Evolutionary conservation across 2,329 filamentous ascomycete genomes (phyloP), one percentile per base, ranked within the genome.

Genomic region (Neofusicoccum ribis): DNA sequence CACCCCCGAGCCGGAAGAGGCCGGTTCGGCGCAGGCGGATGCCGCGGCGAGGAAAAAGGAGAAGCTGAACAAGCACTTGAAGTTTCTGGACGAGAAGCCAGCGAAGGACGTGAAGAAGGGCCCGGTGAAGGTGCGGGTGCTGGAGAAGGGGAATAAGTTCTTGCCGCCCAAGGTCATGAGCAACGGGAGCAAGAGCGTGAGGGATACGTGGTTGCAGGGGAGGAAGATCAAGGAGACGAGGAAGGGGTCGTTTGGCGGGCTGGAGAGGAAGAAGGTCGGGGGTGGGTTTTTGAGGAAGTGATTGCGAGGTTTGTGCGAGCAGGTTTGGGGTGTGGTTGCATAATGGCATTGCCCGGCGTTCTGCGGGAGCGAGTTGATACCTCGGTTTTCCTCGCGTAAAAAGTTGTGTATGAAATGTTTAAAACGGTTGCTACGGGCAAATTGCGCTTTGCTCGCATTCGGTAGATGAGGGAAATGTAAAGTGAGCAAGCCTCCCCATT

Each of bases 61-160:
- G 68, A 84, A 83, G 60, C 68, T 81, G 9, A 82, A 77, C 54
- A 82, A 81, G 65, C 75, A 83, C 64, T 74, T 77, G 69, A 80
- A 80, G 64, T 83, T 85, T 65, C 72, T 84, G 31, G 82, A 84
- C 9, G 63, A 51, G 54, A 83, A 81, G 69, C 74, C 78, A 11
- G 75, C 80, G 15, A 85, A 84, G 73, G 84, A 86, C 70, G 70
- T 84, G 51, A 79, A 78, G 66, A 77, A 79, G 64, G 83, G 83
- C 1, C 78, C 79, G 54, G 74, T 84, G 41, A 82, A 78, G 17
- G 81, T 86, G 41, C 79, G 81, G 20, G 82, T 86, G 7, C 70
- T 85, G 46, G 78, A 78, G 39, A 73, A 78, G 41, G 77, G 77
- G 67, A 79, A 78, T 46, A 68, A 69, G n/a, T 75, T 79, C 41